Percentiles rank a stretch among this genome's conserved stretches.
Conservation (phyloP, 495 filamentous ascomycete genomes). For the Aspergillus mulundensis region DNA sequence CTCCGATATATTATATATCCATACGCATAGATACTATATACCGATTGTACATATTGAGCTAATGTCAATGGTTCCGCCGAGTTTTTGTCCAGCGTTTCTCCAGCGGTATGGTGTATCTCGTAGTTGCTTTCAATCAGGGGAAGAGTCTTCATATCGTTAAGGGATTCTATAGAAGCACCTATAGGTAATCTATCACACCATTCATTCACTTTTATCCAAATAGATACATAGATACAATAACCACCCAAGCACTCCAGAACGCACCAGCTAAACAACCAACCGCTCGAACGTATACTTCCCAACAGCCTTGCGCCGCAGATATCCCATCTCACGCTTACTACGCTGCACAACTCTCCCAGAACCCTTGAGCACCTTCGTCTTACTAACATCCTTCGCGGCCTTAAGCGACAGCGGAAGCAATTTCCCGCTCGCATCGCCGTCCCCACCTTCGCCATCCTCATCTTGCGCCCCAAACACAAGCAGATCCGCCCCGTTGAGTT, state of each 20-base stretch:
- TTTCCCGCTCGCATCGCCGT: constrained; percentile 36
- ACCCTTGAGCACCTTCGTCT: constrained; percentile 38
- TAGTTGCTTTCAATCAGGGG: no score
- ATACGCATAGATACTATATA: constrained; percentile 12
- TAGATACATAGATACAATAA: not conserved
- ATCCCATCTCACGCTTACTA: constrained; percentile 64
- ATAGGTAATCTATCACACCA: not conserved
- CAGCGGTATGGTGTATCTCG: no score
- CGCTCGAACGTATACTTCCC: constrained; percentile 74
- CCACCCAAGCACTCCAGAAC: not conserved
- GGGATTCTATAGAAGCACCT: not conserved
- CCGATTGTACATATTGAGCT: constrained; percentile 10
- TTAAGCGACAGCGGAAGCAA: constrained; percentile 69
- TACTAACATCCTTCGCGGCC: constrained; percentile 54
- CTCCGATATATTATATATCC: constrained; percentile 1
- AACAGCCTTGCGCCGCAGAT: constrained; percentile 65
- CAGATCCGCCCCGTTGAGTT: constrained; percentile 42
- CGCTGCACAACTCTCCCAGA: constrained; percentile 58
- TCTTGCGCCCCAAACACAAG: constrained; percentile 34
- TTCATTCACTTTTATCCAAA: constrained; percentile 6
- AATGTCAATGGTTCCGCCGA: constrained; percentile 2
- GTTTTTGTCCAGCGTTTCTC: not conserved
- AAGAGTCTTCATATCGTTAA: no score
- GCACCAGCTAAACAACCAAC: constrained; percentile 50
- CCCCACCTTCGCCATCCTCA: constrained; percentile 30